Percentiles rank a stretch among this genome's conserved stretches.
phyloP scores from a whole-genome alignment of 139 green algal species.

The Volvox africanus region DNA sequence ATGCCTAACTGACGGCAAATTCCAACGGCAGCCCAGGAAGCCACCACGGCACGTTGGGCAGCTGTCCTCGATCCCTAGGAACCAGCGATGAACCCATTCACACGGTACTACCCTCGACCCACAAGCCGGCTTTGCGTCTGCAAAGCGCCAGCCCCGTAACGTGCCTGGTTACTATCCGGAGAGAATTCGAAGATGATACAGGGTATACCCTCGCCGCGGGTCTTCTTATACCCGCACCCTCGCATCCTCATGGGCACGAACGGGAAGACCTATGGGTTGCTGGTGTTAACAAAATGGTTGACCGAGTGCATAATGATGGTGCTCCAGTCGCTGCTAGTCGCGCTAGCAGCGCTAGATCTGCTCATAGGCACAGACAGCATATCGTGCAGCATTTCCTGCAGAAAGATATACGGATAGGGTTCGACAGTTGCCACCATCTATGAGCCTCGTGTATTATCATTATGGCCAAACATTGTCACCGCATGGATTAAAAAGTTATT shows the following conservation, averaged over 20 bases:
- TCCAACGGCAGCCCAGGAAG: too few species aligned
- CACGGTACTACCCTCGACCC: too few species aligned
- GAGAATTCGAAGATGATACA: constrained; percentile 33
- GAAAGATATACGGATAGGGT: neutral
- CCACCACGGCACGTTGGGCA: too few species aligned
- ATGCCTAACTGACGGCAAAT: too few species aligned
- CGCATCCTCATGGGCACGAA: constrained; percentile 34
- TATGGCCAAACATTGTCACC: too few species aligned
- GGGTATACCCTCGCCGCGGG: constrained; percentile 22
- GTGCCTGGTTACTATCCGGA: constrained; percentile 29
- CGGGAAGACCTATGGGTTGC: constrained; percentile 24
- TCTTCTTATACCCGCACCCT: constrained; percentile 33
- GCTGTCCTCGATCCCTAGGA: too few species aligned
- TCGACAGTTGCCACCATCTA: too few species aligned
- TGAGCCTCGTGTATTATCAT: too few species aligned
- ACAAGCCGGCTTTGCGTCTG: too few species aligned
- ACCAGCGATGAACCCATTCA: too few species aligned
- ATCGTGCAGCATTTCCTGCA: constrained; percentile 36
- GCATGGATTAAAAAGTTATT: too few species aligned
- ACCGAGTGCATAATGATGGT: neutral
- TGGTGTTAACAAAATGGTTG: constrained; percentile 31
- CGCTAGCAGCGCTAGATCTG: neutral
- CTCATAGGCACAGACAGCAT: neutral
- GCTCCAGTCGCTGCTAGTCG: too few species aligned
- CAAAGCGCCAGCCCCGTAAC: neutral